Evolutionary conservation across 129 eudicot genomes (phyloP).

Genomic region (Ambrosia trifida): DNA sequence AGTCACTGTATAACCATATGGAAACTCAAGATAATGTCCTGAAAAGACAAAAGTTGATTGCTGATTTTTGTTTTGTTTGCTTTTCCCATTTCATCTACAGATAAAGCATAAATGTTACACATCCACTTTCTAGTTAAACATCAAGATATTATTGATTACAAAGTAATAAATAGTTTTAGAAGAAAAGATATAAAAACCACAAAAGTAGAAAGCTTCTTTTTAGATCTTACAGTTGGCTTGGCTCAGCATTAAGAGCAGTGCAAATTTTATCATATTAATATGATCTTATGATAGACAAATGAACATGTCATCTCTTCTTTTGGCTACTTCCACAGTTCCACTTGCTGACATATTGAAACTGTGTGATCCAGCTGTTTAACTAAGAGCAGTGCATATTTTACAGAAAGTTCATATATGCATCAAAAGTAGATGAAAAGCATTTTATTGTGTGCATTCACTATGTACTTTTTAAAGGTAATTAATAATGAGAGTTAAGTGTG

Average conservation of each 20-base stretch:
- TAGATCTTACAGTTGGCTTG: slow-evolving; percentile 10
- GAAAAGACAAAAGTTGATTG: slow-evolving; percentile 22
- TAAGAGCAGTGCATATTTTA: neutral
- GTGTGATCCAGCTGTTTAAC: neutral
- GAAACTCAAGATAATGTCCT: slow-evolving; percentile 15
- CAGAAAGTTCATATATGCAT: slow-evolving; percentile 7
- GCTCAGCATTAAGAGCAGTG: neutral
- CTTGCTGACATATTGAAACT: slow-evolving; percentile 5
- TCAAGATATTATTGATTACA: neutral
- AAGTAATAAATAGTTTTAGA: neutral
- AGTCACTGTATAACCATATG: slow-evolving; percentile 24
- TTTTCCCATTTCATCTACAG: slow-evolving; percentile 12
- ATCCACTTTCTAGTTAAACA: neutral
- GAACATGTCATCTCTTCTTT: neutral
- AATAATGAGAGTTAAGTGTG: neutral
- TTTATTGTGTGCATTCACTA: neutral
- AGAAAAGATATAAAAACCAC: neutral
- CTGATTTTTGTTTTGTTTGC: slow-evolving; percentile 2
- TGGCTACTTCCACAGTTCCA: slow-evolving; percentile 7
- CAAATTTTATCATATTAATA: neutral
- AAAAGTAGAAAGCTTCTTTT: neutral
- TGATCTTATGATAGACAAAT: neutral
- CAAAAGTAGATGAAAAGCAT: slow-evolving; percentile 3
- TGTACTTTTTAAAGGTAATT: neutral
- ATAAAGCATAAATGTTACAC: neutral